Conservation (phyloP, 2,329 filamentous ascomycete genomes). For the Ophidiomyces ophidiicola region DNA sequence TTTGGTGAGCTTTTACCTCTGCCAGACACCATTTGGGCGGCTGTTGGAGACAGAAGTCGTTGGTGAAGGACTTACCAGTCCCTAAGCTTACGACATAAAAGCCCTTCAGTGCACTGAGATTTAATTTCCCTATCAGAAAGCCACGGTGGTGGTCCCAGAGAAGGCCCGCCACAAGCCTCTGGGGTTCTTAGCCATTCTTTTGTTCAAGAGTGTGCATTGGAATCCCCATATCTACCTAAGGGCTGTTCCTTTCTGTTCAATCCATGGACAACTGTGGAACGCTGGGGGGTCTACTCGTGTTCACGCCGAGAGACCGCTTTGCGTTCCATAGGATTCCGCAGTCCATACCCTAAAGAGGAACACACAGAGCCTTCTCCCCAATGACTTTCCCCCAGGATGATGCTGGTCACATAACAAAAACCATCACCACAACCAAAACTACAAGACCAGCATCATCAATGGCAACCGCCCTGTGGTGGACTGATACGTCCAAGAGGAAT, state of each 20-base stretch:
- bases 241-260: constrained; percentile 1
- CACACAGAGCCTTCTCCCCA: constrained; percentile 1
- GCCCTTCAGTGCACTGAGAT: not conserved
- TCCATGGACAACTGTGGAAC: constrained; percentile 39
- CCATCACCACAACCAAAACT: constrained; percentile 21
- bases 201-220: constrained; percentile 2
- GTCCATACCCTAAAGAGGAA: constrained; percentile 21
- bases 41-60: not conserved
- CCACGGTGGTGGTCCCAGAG: constrained; percentile 1
- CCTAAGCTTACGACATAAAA: too few species aligned
- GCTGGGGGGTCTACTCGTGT: constrained; percentile 40
- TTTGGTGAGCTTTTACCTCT: not conserved
- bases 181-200: not conserved
- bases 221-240: not conserved
- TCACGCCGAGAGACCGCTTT: constrained; percentile 38
- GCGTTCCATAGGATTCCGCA: constrained; percentile 42
- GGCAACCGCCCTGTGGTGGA: constrained; percentile 24
- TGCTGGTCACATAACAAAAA: constrained; percentile 27
- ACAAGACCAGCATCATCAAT: constrained; percentile 22
- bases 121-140: not conserved
- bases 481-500: constrained; percentile 31
- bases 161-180: not conserved
- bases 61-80: too few species aligned
- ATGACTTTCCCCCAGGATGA: constrained; percentile 16
- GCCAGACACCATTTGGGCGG: not conserved